phyloP scores from a whole-genome alignment of 2,329 filamentous ascomycete species.

The Achaetomium macrosporum region DNA sequence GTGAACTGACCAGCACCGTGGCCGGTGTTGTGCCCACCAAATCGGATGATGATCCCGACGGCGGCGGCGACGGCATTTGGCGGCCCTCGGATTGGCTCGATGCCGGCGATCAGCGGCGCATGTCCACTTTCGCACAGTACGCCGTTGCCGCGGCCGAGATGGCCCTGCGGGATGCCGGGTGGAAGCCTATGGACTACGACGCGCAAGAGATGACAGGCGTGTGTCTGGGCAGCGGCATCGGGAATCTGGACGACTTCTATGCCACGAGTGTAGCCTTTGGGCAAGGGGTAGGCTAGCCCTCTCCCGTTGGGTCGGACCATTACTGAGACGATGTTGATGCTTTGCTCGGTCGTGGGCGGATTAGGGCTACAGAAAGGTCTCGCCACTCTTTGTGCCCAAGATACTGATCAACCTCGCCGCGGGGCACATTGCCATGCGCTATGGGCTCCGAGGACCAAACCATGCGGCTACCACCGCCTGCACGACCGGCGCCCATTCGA shows the following conservation, averaged over 20 bases:
- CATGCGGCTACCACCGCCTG: slow-evolving; percentile 92
- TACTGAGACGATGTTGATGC: slow-evolving; percentile 5
- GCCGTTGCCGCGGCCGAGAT: slow-evolving; percentile 81
- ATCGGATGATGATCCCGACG: background rate
- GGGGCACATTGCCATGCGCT: slow-evolving; percentile 88
- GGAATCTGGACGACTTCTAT: slow-evolving; percentile 87
- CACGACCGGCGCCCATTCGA: slow-evolving; percentile 89
- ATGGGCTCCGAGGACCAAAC: slow-evolving; percentile 85
- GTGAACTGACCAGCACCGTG: slow-evolving; percentile 72
- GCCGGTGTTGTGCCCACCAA: slow-evolving; percentile 71
- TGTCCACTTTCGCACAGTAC: slow-evolving; percentile 90
- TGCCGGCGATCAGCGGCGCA: slow-evolving; percentile 59
- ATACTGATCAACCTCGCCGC: slow-evolving; percentile 93
- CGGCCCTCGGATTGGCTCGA: slow-evolving; percentile 48
- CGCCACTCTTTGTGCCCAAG: slow-evolving; percentile 86
- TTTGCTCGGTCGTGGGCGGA: background rate
- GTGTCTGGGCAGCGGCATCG: slow-evolving; percentile 91
- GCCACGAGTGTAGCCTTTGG: slow-evolving; percentile 72
- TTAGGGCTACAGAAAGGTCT: slow-evolving; percentile 87
- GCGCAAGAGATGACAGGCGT: slow-evolving; percentile 77
- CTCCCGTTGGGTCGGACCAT: background rate
- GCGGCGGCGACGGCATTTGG: slow-evolving; percentile 36
- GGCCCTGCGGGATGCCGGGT: slow-evolving; percentile 76
- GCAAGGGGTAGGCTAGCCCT: slow-evolving; percentile 52
- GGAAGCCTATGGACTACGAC: slow-evolving; percentile 55